Conservation (phyloP, 805 yeast genomes). For the Aciculoconidium aculeatum region DNA sequence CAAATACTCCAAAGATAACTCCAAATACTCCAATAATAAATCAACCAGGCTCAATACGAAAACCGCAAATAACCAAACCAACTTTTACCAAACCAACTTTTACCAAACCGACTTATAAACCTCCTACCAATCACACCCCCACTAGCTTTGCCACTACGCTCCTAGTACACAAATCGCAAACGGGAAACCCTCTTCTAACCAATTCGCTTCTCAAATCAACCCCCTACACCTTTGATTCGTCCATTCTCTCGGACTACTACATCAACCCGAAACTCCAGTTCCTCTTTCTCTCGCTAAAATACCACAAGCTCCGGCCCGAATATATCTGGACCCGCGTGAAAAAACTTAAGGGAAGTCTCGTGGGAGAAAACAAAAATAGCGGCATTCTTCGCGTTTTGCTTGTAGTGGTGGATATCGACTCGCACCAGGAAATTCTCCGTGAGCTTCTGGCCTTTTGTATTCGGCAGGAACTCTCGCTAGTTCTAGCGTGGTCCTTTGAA, state of each 20-base stretch:
- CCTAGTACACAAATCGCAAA: constrained; percentile 45
- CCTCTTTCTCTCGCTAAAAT: constrained; percentile 60
- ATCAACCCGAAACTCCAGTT: constrained; percentile 52
- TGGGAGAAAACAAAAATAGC: constrained; percentile 28
- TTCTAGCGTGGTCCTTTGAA: constrained; percentile 49
- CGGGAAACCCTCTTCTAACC: constrained; percentile 64
- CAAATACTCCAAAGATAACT: neutral
- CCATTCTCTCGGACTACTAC: constrained; percentile 56
- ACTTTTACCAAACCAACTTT: neutral
- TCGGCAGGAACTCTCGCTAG: constrained; percentile 43
- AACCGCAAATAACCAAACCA: neutral
- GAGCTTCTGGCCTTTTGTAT: constrained; percentile 44
- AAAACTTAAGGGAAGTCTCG: constrained; percentile 32
- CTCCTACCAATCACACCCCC: neutral
- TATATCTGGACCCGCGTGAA: constrained; percentile 54
- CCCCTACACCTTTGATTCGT: constrained; percentile 49
- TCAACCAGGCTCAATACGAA: no score
- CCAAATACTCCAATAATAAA: neutral
- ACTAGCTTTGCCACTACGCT: no score
- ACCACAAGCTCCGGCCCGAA: constrained; percentile 73
- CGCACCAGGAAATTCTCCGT: constrained; percentile 44
- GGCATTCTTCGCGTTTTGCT: constrained; percentile 48
- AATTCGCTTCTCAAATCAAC: constrained; percentile 43
- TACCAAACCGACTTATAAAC: neutral
- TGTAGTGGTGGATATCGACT: constrained; percentile 61